Evolutionary conservation across 2,329 filamentous ascomycete genomes (phyloP), one percentile per base, ranked within the genome.

Genomic region (Dactylellina leptospora): DNA sequence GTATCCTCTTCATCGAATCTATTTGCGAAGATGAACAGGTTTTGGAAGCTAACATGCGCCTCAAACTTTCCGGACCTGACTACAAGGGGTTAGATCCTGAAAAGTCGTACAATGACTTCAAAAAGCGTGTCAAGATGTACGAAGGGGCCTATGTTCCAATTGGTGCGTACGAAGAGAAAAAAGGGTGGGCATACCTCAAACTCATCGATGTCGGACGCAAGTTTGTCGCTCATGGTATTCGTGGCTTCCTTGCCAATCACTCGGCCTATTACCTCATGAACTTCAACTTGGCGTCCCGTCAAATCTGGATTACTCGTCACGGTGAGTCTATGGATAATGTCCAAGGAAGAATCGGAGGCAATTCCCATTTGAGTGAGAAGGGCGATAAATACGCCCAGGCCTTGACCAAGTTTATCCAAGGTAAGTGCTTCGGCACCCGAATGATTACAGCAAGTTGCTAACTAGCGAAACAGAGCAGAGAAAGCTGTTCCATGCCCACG

Each of bases 151-250:
- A 99, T 77, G 88, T 93, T 4, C 91, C 95, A 0, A 83, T 99
- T 0, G 95, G 95, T 28, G 87, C 92, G 42, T 96, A 92, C 74
- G 95, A 99, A 79, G 95, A 99, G 81, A 85, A 90, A 20, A 85
- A 96, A 77, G 88, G 93, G 76, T 89, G 97, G 86, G 91, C 96
- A 71, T 99, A 96, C 78, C 96, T 99, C 74, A 92, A 92, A 82
- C 85, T 97, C 90, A 91, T 97, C 75, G 95, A 99, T 79, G 95
- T 99, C 1, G 95, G 95, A 42, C 88, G 93, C 73, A 99, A 99
- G 80, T 86, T 97, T 72, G 88, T 97, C 44, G 90, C 93, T 48
- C 90, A 96, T 79, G 90, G 95, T 74, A 88, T 97, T 72, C 90
- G 90, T 75, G 95, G 95, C 4, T 99, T 99, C 80, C 84, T 99